Evolutionary conservation across 108 stramenopile genomes (phyloP).

Genomic region (Mediolabrus comicus): DNA sequence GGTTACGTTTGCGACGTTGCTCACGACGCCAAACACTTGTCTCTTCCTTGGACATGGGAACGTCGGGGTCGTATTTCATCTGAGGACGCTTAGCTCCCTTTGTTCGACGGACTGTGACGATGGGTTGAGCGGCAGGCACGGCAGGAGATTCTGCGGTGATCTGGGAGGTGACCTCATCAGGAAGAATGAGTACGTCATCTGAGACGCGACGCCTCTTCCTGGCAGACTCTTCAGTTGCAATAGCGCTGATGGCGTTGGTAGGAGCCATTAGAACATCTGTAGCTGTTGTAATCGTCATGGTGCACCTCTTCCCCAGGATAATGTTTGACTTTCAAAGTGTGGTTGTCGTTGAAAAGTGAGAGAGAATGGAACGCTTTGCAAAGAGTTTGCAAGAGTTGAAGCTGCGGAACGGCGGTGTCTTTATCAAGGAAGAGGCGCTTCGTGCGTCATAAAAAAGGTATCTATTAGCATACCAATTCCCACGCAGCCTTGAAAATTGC

Average conservation of each 20-base stretch:
- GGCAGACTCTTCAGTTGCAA: neutral
- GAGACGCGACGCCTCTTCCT: neutral
- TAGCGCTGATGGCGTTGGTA: neutral
- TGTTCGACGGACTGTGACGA: slow-evolving; percentile 21
- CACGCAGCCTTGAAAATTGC: too few species aligned
- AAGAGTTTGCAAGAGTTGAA: neutral
- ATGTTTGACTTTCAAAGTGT: neutral
- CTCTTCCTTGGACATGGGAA: slow-evolving; percentile 84
- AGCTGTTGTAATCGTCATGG: neutral
- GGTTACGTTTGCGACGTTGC: slow-evolving; percentile 80
- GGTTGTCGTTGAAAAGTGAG: neutral
- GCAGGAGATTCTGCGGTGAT: neutral
- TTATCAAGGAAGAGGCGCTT: neutral
- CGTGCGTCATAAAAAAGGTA: neutral
- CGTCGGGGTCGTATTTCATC: slow-evolving; percentile 81
- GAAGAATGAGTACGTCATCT: neutral
- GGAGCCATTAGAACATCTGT: slow-evolving; percentile 1
- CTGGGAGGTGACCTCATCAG: neutral
- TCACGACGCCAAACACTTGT: slow-evolving; percentile 81
- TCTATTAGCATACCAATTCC: neutral
- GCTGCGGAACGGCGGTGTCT: neutral
- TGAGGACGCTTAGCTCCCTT: slow-evolving; percentile 50
- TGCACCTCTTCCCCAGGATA: neutral
- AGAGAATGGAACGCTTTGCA: neutral
- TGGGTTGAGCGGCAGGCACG: slow-evolving; percentile 10